A percentile compares a stretch with the other conserved stretches of the same genome.
phyloP scores from a whole-genome alignment of 192 early-diverging fungal species.

The Lunasporangiospora selenospora region DNA sequence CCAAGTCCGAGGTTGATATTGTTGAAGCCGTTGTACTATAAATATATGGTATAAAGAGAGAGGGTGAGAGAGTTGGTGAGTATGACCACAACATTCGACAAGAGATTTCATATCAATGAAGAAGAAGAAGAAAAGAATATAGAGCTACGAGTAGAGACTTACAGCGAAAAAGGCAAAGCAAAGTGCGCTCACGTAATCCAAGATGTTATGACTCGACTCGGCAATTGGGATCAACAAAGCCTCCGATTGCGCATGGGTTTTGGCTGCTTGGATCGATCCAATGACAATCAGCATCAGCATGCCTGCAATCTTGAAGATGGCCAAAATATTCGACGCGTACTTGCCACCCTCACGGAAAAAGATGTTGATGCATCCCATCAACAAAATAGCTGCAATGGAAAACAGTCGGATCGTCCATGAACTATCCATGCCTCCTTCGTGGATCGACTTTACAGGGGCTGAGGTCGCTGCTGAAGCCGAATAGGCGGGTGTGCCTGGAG shows the following conservation, averaged over 20 bases:
- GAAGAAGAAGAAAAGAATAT: not conserved
- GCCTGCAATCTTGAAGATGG: conserved; percentile 41
- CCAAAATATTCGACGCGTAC: conserved; percentile 38
- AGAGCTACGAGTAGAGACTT: not conserved
- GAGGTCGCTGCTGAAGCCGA: not conserved
- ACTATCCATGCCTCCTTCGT: conserved; percentile 1
- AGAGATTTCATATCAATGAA: not conserved
- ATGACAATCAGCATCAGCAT: conserved; percentile 44
- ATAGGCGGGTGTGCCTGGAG: conserved; percentile 11
- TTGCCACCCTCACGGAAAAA: conserved; percentile 51
- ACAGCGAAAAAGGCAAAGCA: conserved; percentile 50
- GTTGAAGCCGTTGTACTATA: conserved; percentile 54
- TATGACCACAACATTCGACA: not conserved
- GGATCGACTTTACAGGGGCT: not conserved
- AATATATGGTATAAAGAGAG: not conserved
- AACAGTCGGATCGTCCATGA: conserved; percentile 22
- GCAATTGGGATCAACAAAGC: conserved; percentile 30
- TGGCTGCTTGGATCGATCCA: conserved; percentile 35
- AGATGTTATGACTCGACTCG: conserved; percentile 31
- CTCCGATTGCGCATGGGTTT: conserved; percentile 34
- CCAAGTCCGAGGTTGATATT: conserved; percentile 48
- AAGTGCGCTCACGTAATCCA: conserved; percentile 44
- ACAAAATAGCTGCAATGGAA: conserved; percentile 24
- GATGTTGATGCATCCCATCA: conserved; percentile 50
- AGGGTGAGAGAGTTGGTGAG: not conserved